phyloP scores from a whole-genome alignment of 805 yeast species.

The Ogataea nakhonphanomensis region DNA sequence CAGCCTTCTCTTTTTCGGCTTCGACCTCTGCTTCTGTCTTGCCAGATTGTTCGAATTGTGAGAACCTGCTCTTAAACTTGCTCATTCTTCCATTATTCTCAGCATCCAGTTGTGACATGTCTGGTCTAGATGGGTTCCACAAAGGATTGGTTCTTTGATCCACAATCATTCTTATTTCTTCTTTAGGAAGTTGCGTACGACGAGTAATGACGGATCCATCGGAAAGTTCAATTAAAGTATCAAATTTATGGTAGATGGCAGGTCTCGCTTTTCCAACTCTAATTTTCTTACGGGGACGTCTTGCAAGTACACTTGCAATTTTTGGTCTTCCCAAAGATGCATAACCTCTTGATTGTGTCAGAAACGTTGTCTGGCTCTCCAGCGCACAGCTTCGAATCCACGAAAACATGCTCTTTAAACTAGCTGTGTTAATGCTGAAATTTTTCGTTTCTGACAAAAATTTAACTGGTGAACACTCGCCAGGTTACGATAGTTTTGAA shows the following conservation, averaged over 20 bases:
- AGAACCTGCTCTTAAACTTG: conserved; percentile 67
- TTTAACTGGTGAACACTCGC: too few relatives aligned
- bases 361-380: neutral
- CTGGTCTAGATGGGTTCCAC: conserved; percentile 88
- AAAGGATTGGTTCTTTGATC: conserved; percentile 85
- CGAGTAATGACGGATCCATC: conserved; percentile 90
- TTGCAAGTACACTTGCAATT: conserved; percentile 30
- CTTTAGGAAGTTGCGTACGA: conserved; percentile 83
- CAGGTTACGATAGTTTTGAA: too few relatives aligned
- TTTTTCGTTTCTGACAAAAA: conserved; percentile 7
- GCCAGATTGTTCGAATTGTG: conserved; percentile 42
- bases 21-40: conserved; percentile 31
- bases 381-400: neutral
- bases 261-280: conserved; percentile 86
- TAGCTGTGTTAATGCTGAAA: neutral
- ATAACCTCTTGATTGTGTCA: conserved; percentile 19
- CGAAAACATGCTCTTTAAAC: neutral
- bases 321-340: conserved; percentile 28
- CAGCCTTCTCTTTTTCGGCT: conserved; percentile 23
- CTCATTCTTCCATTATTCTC: conserved; percentile 79
- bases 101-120: conserved; percentile 70
- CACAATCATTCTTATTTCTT: conserved; percentile 76
- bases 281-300: conserved; percentile 66
- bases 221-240: conserved; percentile 81
- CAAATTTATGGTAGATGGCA: conserved; percentile 87